phyloP scores from a whole-genome alignment of 2,329 filamentous ascomycete genomes.

The Fusarium sororula region DNA sequence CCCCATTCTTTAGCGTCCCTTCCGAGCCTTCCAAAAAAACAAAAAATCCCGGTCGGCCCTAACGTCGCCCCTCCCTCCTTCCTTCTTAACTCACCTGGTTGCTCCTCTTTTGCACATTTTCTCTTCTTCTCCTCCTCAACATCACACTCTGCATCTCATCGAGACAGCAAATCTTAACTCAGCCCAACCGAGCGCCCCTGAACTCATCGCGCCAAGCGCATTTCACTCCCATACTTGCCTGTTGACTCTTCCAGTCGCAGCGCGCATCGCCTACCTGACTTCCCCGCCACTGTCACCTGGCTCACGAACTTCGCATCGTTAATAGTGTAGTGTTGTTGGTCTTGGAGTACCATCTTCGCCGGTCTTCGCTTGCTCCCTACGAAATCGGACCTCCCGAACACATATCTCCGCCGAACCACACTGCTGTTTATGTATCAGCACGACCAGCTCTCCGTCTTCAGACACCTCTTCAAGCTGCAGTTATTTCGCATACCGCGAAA shows the following conservation, averaged over 20 bases:
- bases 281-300: constrained; percentile 8
- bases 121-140: constrained; percentile 28
- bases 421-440: constrained; percentile 98
- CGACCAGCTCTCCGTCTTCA: constrained; percentile 88
- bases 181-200: constrained; percentile 21
- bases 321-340: constrained; percentile 29
- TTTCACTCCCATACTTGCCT: constrained; percentile 30
- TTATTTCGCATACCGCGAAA: constrained; percentile 95
- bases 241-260: constrained; percentile 43
- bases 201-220: constrained; percentile 35
- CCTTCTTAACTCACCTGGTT: constrained; percentile 35
- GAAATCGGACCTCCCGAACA: constrained; percentile 41
- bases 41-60: constrained; percentile 40
- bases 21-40: constrained; percentile 23
- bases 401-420: constrained; percentile 47
- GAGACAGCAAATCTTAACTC: constrained; percentile 32
- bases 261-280: constrained; percentile 28
- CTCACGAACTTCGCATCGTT: constrained; percentile 16
- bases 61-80: constrained; percentile 39
- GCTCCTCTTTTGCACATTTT: constrained; percentile 33
- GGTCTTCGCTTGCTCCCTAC: constrained; percentile 21
- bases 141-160: constrained; percentile 38
- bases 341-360: constrained; percentile 19
- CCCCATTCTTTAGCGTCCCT: constrained; percentile 36
- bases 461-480: constrained; percentile 96